These are phyloP conservation scores for Solanum etuberosum DNA, from an alignment of 257 asterid genomes.

Conservation along the genomic window DNA sequence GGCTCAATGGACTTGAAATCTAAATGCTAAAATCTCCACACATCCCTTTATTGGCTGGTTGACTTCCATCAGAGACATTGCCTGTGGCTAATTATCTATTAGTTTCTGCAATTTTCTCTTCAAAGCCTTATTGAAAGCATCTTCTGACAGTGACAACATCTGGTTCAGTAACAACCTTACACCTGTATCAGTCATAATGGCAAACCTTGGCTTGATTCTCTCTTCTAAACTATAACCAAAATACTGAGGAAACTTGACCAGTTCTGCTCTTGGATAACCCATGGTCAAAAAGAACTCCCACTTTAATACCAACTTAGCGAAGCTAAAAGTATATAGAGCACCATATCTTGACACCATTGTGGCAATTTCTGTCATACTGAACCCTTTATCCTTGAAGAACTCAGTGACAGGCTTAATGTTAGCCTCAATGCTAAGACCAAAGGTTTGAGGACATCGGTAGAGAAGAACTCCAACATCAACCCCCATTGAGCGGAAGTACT, in stretches of 20 bases:
- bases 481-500: constrained; percentile 55
- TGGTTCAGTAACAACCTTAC: constrained; percentile 64
- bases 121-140: constrained; percentile 46
- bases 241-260: constrained; percentile 82
- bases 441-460: constrained; percentile 79
- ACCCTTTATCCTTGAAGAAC: constrained; percentile 65
- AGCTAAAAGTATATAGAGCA: constrained; percentile 73
- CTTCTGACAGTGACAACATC: constrained; percentile 55
- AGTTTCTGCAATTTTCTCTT: constrained; percentile 48
- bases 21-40: not conserved
- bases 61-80: not conserved
- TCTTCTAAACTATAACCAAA: constrained; percentile 82
- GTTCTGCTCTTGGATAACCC: constrained; percentile 58
- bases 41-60: not conserved
- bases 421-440: constrained; percentile 81
- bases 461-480: constrained; percentile 61
- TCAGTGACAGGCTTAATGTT: constrained; percentile 74
- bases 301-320: constrained; percentile 58
- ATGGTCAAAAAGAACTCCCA: constrained; percentile 74
- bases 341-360: constrained; percentile 73
- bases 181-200: constrained; percentile 41
- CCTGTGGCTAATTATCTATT: constrained; percentile 1
- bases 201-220: constrained; percentile 77
- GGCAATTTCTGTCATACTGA: constrained; percentile 40
- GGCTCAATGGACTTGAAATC: not conserved